Percentiles rank a stretch among this genome's conserved stretches.
These are phyloP conservation scores for Sugiyamaella floridensis DNA, from an alignment of 805 yeast genomes.

Conservation along the genomic window DNA sequence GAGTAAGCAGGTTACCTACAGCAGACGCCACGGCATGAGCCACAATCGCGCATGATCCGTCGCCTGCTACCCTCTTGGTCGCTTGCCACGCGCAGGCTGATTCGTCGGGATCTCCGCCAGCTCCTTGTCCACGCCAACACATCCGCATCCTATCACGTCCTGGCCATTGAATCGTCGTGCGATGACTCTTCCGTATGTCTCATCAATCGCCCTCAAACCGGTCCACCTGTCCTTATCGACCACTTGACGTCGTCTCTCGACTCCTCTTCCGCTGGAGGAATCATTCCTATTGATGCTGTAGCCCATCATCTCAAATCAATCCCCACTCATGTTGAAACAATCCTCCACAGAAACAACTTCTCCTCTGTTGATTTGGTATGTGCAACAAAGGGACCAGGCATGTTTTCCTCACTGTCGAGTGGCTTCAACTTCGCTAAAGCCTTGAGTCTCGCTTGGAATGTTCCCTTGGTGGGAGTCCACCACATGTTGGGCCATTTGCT, in stretches of 20 bases:
- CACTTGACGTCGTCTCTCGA: slow-evolving; percentile 62
- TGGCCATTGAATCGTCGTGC: slow-evolving; percentile 90
- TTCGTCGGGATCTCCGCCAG: background rate
- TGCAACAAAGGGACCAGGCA: slow-evolving; percentile 95
- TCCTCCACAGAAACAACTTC: slow-evolving; percentile 32
- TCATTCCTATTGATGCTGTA: slow-evolving; percentile 79
- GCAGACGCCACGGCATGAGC: too few species aligned
- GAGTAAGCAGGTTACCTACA: too few species aligned
- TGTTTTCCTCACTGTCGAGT: slow-evolving; percentile 80
- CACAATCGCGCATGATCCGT: background rate
- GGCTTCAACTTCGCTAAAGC: slow-evolving; percentile 86
- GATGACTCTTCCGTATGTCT: slow-evolving; percentile 91
- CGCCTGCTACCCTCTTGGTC: background rate
- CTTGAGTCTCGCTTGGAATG: slow-evolving; percentile 64
- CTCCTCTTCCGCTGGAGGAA: slow-evolving; percentile 68
- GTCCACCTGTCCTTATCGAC: slow-evolving; percentile 45
- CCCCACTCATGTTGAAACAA: slow-evolving; percentile 42
- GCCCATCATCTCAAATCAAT: slow-evolving; percentile 63
- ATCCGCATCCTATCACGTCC: slow-evolving; percentile 34
- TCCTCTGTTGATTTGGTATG: slow-evolving; percentile 58
- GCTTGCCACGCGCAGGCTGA: background rate
- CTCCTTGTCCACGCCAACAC: too few species aligned
- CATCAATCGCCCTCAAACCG: slow-evolving; percentile 41
- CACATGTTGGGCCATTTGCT: slow-evolving; percentile 94
- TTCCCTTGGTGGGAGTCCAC: slow-evolving; percentile 82